phyloP scores from a whole-genome alignment of 1,284 basidiomycete genomes.

The Sutorius eximius region DNA sequence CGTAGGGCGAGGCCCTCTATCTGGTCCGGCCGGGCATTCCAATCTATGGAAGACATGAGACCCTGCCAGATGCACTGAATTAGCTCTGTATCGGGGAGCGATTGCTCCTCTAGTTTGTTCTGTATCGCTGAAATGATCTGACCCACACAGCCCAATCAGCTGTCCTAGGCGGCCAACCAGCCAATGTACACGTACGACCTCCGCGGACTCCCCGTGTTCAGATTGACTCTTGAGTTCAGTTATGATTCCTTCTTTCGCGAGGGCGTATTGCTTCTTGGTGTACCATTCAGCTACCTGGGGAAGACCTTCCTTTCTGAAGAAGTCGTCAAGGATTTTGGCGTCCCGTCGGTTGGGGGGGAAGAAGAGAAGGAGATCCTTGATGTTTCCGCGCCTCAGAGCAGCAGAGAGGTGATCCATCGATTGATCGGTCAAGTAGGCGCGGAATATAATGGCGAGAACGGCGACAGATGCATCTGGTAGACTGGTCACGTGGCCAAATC shows the following conservation, averaged over 20 bases:
- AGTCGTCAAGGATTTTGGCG: slow-evolving; percentile 72
- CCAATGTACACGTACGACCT: slow-evolving; percentile 50
- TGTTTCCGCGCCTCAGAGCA: slow-evolving; percentile 76
- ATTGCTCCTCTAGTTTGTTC: slow-evolving; percentile 61
- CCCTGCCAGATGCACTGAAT: slow-evolving; percentile 90
- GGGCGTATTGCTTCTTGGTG: slow-evolving; percentile 80
- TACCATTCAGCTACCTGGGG: slow-evolving; percentile 88
- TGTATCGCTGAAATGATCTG: slow-evolving; percentile 79
- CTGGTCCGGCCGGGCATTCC: slow-evolving; percentile 86
- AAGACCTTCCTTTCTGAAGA: slow-evolving; percentile 82
- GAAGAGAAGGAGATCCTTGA: slow-evolving; percentile 85
- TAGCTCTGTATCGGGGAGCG: slow-evolving; percentile 81
- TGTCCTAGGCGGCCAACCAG: slow-evolving; percentile 2
- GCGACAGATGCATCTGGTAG: slow-evolving; percentile 69
- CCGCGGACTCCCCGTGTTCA: slow-evolving; percentile 60
- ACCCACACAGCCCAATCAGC: slow-evolving; percentile 12
- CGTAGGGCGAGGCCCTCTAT: slow-evolving; percentile 82
- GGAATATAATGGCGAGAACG: slow-evolving; percentile 80
- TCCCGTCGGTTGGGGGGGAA: slow-evolving; percentile 84
- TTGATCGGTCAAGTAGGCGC: slow-evolving; percentile 76
- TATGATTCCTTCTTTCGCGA: slow-evolving; percentile 68
- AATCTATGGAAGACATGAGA: slow-evolving; percentile 84
- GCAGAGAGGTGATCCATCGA: slow-evolving; percentile 84
- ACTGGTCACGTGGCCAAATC: slow-evolving; percentile 10
- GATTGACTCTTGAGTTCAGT: slow-evolving; percentile 60